Evolutionary conservation across 495 filamentous ascomycete genomes (phyloP).

Genomic region (Extremus antarcticus): DNA sequence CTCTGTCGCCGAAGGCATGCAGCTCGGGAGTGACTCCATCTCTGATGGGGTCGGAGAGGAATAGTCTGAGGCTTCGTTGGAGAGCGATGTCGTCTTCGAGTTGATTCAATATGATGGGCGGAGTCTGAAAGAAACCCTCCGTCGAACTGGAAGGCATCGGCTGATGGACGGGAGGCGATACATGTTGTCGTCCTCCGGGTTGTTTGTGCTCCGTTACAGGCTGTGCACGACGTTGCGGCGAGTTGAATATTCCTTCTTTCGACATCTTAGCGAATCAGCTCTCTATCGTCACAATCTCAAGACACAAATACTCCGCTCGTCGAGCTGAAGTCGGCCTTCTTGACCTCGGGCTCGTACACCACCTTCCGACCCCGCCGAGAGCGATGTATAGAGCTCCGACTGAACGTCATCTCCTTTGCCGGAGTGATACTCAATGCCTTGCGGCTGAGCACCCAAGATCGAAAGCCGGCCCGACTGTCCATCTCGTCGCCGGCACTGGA

Average conservation of each 20-base stretch:
- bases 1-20: conserved; percentile 15
- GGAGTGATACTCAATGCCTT: too few relatives aligned
- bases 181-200: not conserved
- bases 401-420: not conserved
- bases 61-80: conserved; percentile 2
- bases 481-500: too few relatives aligned
- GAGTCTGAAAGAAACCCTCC: conserved; percentile 21
- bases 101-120: conserved; percentile 15
- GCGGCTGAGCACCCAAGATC: too few relatives aligned
- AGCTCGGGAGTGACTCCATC: not conserved
- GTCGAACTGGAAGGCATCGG: conserved; percentile 15
- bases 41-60: conserved; percentile 2
- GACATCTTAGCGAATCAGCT: too few relatives aligned
- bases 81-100: conserved; percentile 14
- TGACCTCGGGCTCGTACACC: not conserved
- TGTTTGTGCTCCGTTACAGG: too few relatives aligned
- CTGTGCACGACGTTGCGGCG: too few relatives aligned
- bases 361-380: not conserved
- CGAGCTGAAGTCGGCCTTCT: not conserved
- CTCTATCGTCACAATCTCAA: too few relatives aligned
- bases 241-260: too few relatives aligned
- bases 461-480: too few relatives aligned
- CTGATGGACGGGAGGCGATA: not conserved
- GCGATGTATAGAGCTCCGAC: not conserved
- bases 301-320: too few relatives aligned